phyloP scores from a whole-genome alignment of 139 green algal species.

The Diplosphaera chodatii region DNA sequence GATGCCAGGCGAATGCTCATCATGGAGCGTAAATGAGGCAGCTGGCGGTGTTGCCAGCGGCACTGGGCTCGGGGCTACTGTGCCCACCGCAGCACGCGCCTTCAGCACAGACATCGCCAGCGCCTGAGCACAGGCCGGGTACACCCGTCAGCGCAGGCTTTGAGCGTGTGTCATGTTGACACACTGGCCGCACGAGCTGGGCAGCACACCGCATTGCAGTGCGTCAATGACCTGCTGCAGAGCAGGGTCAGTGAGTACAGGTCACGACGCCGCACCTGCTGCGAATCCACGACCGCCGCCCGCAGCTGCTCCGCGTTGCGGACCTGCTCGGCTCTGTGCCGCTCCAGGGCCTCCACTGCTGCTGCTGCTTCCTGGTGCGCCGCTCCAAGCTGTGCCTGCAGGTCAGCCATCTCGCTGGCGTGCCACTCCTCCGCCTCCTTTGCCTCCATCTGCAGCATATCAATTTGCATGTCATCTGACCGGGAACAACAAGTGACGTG shows the following conservation, averaged over 20 bases:
- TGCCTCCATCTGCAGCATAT: too few relatives aligned
- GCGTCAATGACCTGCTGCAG: too few relatives aligned
- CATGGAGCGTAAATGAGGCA: not conserved
- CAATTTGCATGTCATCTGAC: too few relatives aligned
- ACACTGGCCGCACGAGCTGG: too few relatives aligned
- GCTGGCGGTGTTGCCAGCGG: not conserved
- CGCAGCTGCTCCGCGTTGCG: not conserved
- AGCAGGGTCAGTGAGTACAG: too few relatives aligned
- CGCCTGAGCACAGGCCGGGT: not conserved
- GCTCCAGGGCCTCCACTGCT: not conserved
- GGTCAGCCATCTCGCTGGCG: too few relatives aligned
- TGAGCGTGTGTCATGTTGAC: too few relatives aligned
- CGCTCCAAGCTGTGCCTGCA: too few relatives aligned
- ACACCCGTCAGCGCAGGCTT: too few relatives aligned
- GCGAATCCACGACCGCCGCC: not conserved
- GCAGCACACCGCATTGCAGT: too few relatives aligned
- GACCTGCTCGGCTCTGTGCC: not conserved
- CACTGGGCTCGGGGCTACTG: not conserved
- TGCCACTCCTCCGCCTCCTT: too few relatives aligned
- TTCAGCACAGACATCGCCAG: not conserved
- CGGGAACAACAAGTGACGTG: too few relatives aligned
- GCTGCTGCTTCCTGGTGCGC: not conserved
- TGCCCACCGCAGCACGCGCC: not conserved
- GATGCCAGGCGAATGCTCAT: not conserved
- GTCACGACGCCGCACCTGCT: not conserved